Conservation (phyloP, 2,329 filamentous ascomycete genomes). For the Sclerotiophoma versabilis region DNA sequence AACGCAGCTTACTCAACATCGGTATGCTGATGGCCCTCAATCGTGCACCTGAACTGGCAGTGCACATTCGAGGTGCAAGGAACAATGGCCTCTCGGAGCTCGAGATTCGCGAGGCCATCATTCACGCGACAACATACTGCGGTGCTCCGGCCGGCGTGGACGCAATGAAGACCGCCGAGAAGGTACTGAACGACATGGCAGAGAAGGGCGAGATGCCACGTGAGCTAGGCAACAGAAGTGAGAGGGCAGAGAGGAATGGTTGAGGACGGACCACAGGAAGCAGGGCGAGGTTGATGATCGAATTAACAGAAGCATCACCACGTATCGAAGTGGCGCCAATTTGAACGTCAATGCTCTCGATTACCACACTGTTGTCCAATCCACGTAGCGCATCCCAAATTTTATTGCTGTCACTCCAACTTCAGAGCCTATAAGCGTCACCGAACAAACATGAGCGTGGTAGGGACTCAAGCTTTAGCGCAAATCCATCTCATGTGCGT, state of each 20-base stretch:
- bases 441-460: too few species aligned
- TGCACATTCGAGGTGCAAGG: conserved; percentile 68
- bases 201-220: conserved; percentile 52
- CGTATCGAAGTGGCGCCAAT: background rate
- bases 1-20: conserved; percentile 68
- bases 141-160: conserved; percentile 63
- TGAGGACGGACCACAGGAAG: background rate
- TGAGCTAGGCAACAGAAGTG: conserved; percentile 42
- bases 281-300: background rate
- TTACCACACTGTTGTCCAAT: too few species aligned
- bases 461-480: too few species aligned
- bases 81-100: conserved; percentile 68
- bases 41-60: conserved; percentile 64
- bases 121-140: conserved; percentile 61
- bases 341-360: background rate
- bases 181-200: conserved; percentile 60
- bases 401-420: too few species aligned
- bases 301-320: background rate
- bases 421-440: too few species aligned
- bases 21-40: conserved; percentile 71
- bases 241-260: conserved; percentile 30
- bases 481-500: too few species aligned
- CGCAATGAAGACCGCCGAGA: conserved; percentile 61
- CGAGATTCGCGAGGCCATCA: conserved; percentile 67
- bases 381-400: too few species aligned